Evolutionary conservation across 2,329 filamentous ascomycete species (phyloP), one percentile per base, ranked within the genome.

Genomic region (Ambrosiella cleistominuta): DNA sequence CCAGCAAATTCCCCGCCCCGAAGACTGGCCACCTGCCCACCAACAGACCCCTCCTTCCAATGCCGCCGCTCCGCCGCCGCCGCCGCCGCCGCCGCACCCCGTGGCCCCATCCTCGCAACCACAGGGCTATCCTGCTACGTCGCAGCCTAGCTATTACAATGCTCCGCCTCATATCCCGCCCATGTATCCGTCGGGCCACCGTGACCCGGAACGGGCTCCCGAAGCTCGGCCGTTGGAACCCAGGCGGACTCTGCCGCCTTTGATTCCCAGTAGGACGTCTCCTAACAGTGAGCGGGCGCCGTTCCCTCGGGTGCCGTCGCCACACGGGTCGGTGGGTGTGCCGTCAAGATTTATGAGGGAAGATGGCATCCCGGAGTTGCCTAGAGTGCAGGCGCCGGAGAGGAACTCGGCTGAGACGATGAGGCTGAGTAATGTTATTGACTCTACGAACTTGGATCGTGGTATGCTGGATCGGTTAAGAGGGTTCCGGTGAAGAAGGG

Each of bases 1-100:
- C 55, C 56, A 60, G 50, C 15, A 19, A 17, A 36, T 38, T 35
- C 58, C 56, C 56, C 61, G 27, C 7, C 50, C 39, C 61, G 61
- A 0, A 9, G 58, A 2, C 57, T 54, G 37, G 52, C 52, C 27
- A n/a, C 40, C 11, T 2, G 11, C 11, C 11, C 40, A 42, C 11
- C 47, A 50, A 37, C 58, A 58, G 19, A 27, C 52, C 52, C 38
- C 40, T 15, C 37, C 56, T 27, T 12, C 54, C 56, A 37, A 19
- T 39, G 5, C 56, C 6, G 27, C 17, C 15, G 17, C 19, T 7
- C 19, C 13, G 7, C 49, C 49, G 17, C 49, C 27, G 19, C 19
- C 19, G 19, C 19, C 19, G 19, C 19, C 19, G 27, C 27, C 27
- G 27, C 27, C 27, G 27, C 27, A 3, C 3, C 27, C 27, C 3